phyloP scores from a whole-genome alignment of 2,329 filamentous ascomycete species.

The Diaporthe destruens region DNA sequence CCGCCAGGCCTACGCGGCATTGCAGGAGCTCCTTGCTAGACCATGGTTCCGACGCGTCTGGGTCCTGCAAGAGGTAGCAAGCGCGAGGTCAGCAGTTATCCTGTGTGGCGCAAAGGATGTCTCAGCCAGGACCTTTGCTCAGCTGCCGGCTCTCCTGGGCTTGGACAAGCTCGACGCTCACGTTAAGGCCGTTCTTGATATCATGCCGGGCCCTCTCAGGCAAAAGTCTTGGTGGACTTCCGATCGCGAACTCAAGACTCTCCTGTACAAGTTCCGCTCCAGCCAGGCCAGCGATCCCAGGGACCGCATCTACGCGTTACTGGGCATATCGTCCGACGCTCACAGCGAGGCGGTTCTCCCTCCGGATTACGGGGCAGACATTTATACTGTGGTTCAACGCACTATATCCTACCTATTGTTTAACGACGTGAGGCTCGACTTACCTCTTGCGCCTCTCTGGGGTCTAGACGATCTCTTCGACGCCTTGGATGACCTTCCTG shows the following conservation, averaged over 20 bases:
- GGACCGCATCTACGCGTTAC: conserved; percentile 14
- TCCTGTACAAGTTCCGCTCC: conserved; percentile 11
- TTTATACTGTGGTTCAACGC: conserved; percentile 16
- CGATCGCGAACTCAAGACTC: neutral
- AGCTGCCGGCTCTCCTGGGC: conserved; percentile 5
- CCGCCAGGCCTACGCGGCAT: neutral
- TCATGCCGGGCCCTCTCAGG: conserved; percentile 13
- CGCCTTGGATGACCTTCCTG: conserved; percentile 17
- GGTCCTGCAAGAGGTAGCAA: conserved; percentile 32
- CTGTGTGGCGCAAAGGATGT: neutral
- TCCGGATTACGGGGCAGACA: conserved; percentile 7
- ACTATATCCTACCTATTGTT: conserved; percentile 7
- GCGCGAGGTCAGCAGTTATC: conserved; percentile 18
- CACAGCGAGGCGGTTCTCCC: neutral
- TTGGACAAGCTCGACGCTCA: neutral
- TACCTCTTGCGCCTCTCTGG: conserved; percentile 4
- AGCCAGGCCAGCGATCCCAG: conserved; percentile 13
- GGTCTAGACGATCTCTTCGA: conserved; percentile 8
- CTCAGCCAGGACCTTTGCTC: conserved; percentile 5
- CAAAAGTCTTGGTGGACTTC: conserved; percentile 13
- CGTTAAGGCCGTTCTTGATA: neutral
- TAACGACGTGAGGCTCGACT: neutral
- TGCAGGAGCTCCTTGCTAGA: neutral
- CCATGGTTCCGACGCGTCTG: conserved; percentile 40
- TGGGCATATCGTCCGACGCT: conserved; percentile 4